phyloP scores from a whole-genome alignment of 179 eudicot species.

The Spinacia oleracea region DNA sequence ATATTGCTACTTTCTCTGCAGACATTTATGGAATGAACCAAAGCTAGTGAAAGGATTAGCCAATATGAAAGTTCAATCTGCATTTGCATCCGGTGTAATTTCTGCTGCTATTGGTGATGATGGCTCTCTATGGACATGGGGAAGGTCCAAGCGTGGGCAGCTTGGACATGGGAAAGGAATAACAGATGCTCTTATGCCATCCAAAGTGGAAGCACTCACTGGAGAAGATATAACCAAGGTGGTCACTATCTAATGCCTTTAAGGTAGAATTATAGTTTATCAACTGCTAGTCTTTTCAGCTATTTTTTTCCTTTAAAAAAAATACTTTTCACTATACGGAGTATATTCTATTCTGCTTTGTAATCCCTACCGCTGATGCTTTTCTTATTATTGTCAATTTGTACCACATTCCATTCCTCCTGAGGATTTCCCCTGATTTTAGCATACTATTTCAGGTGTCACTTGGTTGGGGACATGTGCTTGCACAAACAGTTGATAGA shows the following conservation, averaged over 20 bases:
- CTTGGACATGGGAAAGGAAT: constrained; percentile 82
- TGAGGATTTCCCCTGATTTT: constrained; percentile 1
- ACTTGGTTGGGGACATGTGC: constrained; percentile 95
- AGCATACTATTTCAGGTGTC: constrained; percentile 55
- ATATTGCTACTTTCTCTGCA: constrained; percentile 28
- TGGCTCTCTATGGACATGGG: constrained; percentile 99
- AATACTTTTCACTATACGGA: neutral
- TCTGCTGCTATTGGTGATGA: constrained; percentile 84
- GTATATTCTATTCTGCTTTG: neutral
- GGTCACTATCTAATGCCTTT: constrained; percentile 44
- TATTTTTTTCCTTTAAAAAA: neutral
- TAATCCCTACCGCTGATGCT: neutral
- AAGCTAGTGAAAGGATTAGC: constrained; percentile 63
- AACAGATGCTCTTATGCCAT: constrained; percentile 60
- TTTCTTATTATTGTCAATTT: neutral
- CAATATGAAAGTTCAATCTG: constrained; percentile 61
- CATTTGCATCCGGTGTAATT: constrained; percentile 92
- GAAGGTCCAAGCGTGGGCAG: constrained; percentile 96
- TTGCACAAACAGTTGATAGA: constrained; percentile 71
- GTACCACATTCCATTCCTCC: neutral
- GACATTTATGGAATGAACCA: constrained; percentile 82
- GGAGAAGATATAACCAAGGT: constrained; percentile 86
- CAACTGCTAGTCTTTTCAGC: neutral
- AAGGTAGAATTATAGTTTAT: constrained; percentile 39
- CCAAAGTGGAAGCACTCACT: constrained; percentile 69